Evolutionary conservation across 768 basidiomycete species (phyloP).

Genomic region (Suillus occidentalis): DNA sequence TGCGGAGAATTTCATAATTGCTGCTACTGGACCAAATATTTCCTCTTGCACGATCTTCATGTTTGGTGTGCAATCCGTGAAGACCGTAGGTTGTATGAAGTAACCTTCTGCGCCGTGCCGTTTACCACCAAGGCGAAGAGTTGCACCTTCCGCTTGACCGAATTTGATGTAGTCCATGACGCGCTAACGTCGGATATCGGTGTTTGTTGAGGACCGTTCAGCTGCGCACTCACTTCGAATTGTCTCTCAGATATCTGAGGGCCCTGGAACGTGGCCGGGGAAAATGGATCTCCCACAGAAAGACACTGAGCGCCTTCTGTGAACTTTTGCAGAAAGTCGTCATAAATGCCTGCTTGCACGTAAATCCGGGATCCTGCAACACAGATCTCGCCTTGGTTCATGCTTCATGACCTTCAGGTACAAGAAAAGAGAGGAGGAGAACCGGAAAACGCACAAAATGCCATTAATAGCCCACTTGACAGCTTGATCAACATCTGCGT

Average conservation of each 20-base stretch:
- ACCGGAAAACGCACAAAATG: constrained; percentile 56
- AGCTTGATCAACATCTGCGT: constrained; percentile 51
- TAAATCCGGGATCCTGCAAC: constrained; percentile 81
- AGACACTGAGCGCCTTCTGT: constrained; percentile 51
- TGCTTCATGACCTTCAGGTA: constrained; percentile 38
- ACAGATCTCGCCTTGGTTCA: constrained; percentile 77
- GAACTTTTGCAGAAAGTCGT: constrained; percentile 66
- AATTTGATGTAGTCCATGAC: constrained; percentile 77
- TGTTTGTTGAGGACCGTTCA: constrained; percentile 44
- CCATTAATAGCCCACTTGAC: constrained; percentile 71
- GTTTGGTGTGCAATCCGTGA: constrained; percentile 60
- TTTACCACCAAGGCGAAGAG: constrained; percentile 61
- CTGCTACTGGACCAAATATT: constrained; percentile 81
- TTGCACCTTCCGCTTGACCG: constrained; percentile 73
- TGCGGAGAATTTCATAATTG: constrained; percentile 72
- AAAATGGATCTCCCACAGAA: constrained; percentile 77
- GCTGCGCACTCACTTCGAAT: constrained; percentile 53
- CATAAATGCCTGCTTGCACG: constrained; percentile 79
- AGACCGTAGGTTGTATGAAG: constrained; percentile 76
- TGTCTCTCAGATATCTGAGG: constrained; percentile 78
- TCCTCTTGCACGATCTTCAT: constrained; percentile 79
- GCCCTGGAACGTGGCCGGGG: constrained; percentile 59
- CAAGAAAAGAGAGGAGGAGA: neutral
- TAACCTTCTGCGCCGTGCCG: constrained; percentile 60
- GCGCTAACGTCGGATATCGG: constrained; percentile 84